phyloP scores from a whole-genome alignment of 2,329 filamentous ascomycete genomes.

The Arthroderma uncinatum region DNA sequence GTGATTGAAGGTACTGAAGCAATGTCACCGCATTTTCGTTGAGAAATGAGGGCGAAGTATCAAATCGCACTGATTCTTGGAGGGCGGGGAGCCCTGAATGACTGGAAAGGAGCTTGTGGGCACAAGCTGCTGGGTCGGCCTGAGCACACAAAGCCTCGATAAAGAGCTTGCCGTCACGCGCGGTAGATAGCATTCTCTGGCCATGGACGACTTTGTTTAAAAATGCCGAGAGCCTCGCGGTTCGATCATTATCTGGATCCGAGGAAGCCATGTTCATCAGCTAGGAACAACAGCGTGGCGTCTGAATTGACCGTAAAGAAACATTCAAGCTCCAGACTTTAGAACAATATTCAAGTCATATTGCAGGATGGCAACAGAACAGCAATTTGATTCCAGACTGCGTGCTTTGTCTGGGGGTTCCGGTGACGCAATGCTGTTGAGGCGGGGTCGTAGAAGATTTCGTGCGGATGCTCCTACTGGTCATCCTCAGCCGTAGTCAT shows the following conservation, averaged over 20 bases:
- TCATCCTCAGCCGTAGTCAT: too few relatives aligned
- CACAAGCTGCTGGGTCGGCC: constrained; percentile 31
- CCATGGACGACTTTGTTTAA: not conserved
- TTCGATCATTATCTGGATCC: not conserved
- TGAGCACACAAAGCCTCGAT: constrained; percentile 39
- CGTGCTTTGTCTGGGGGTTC: too few relatives aligned
- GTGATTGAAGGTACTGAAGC: constrained; percentile 27
- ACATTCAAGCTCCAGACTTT: too few relatives aligned
- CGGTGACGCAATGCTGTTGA: too few relatives aligned
- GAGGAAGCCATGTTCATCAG: not conserved
- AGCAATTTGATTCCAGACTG: too few relatives aligned
- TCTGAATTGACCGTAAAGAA: too few relatives aligned
- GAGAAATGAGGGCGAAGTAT: constrained; percentile 33
- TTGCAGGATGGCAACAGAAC: too few relatives aligned
- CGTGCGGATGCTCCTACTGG: too few relatives aligned
- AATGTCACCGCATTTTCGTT: constrained; percentile 25
- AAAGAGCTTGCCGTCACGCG: constrained; percentile 28
- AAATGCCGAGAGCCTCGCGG: not conserved
- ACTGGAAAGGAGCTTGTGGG: constrained; percentile 30
- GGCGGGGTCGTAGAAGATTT: too few relatives aligned
- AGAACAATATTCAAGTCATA: too few relatives aligned
- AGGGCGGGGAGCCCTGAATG: constrained; percentile 25
- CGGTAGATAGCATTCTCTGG: not conserved
- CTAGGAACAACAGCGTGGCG: not conserved
- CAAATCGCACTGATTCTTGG: constrained; percentile 33